Evolutionary conservation across 345 rosid genomes (phyloP).

Genomic region (Syzygium grande): DNA sequence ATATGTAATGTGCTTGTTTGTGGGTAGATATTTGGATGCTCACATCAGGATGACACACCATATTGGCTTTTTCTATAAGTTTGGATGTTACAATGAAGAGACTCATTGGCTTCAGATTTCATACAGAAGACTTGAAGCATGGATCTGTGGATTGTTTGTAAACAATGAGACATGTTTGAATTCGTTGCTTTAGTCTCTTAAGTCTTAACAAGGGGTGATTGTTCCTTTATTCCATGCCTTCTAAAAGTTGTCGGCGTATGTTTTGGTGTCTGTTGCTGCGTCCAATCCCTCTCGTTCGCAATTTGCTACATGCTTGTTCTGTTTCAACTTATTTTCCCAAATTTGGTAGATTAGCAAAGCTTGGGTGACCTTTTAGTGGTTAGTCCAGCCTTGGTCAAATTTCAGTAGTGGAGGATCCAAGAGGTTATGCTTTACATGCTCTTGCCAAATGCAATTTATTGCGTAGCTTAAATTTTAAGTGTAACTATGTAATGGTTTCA

Average conservation of each 20-base stretch:
- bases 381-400: not conserved
- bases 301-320: not conserved
- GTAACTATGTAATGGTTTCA: not conserved
- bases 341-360: not conserved
- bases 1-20: not conserved
- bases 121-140: not conserved
- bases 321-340: not conserved
- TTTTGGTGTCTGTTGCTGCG: not conserved
- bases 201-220: not conserved
- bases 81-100: not conserved
- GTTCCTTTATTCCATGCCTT: not conserved
- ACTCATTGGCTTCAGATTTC: not conserved
- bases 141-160: not conserved
- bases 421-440: not conserved
- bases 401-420: not conserved
- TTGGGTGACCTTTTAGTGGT: not conserved
- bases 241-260: not conserved
- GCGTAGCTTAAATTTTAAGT: not conserved
- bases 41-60: not conserved
- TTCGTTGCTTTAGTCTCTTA: not conserved
- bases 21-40: not conserved
- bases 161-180: not conserved
- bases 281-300: not conserved
- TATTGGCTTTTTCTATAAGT: not conserved
- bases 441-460: not conserved